phyloP scores from a whole-genome alignment of 78 protist species.

The Dictyostelium citrinum region DNA sequence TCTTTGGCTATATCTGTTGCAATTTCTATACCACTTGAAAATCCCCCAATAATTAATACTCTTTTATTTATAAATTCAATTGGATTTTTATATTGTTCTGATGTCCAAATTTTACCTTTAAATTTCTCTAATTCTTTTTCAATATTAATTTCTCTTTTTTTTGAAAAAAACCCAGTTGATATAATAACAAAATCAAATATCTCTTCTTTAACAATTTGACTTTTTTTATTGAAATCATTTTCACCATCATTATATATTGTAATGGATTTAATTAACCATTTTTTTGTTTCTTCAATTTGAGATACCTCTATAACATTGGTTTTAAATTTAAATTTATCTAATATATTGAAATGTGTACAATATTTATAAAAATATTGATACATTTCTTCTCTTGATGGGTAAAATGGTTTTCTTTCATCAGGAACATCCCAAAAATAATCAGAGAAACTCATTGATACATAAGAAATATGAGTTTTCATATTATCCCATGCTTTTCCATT shows the following conservation, averaged over 20 bases:
- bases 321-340: neutral
- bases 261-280: neutral
- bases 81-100: neutral
- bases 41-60: neutral
- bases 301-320: neutral
- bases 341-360: neutral
- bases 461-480: neutral
- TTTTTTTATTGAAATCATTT: neutral
- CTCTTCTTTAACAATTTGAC: too few species aligned
- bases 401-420: neutral
- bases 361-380: neutral
- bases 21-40: neutral
- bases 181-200: neutral
- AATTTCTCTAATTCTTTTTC: neutral
- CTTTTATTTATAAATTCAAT: neutral
- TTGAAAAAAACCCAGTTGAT: neutral
- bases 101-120: neutral
- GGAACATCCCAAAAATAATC: neutral
- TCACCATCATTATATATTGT: neutral
- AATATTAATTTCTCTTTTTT: neutral
- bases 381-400: neutral
- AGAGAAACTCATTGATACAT: neutral
- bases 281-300: neutral
- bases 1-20: neutral
- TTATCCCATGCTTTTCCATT: conserved; percentile 14